Conservation (phyloP, 306 rosid species). For the Vigna angularis region DNA sequence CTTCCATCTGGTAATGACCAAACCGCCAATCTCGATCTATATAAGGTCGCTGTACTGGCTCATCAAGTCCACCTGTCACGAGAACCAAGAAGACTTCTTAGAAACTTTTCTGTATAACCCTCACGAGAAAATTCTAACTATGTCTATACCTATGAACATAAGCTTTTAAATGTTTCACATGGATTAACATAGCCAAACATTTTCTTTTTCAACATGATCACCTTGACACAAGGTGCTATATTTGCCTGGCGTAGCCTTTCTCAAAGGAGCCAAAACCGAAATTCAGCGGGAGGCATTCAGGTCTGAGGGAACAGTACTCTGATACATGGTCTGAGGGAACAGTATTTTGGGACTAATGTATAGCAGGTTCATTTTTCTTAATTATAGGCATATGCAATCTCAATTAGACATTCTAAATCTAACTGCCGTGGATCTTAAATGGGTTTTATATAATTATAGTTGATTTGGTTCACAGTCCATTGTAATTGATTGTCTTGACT, state of each 20-base stretch:
- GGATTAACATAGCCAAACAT: constrained; percentile 12
- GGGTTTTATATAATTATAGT: background rate
- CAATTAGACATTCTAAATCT: constrained; percentile 19
- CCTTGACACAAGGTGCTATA: background rate
- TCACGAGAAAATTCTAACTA: background rate
- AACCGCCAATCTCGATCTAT: constrained; percentile 90
- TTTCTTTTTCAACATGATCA: constrained; percentile 1
- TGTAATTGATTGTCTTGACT: background rate
- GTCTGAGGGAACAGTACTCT: background rate
- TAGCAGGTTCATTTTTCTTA: constrained; percentile 5
- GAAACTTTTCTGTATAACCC: constrained; percentile 19
- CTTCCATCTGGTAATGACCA: constrained; percentile 96
- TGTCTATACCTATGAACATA: background rate
- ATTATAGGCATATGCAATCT: background rate
- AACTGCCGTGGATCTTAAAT: constrained; percentile 1
- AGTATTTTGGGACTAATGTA: constrained; percentile 10
- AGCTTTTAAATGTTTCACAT: constrained; percentile 33
- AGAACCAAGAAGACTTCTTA: constrained; percentile 32
- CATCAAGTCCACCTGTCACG: constrained; percentile 83
- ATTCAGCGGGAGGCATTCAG: background rate
- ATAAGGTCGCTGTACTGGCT: constrained; percentile 78
- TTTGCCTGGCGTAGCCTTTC: background rate
- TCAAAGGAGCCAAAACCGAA: constrained; percentile 24
- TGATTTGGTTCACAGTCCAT: constrained; percentile 14
- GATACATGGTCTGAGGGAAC: background rate